These are phyloP conservation scores for Annulohypoxylon bovei DNA, from an alignment of 495 filamentous ascomycete species.

Conservation along the genomic window DNA sequence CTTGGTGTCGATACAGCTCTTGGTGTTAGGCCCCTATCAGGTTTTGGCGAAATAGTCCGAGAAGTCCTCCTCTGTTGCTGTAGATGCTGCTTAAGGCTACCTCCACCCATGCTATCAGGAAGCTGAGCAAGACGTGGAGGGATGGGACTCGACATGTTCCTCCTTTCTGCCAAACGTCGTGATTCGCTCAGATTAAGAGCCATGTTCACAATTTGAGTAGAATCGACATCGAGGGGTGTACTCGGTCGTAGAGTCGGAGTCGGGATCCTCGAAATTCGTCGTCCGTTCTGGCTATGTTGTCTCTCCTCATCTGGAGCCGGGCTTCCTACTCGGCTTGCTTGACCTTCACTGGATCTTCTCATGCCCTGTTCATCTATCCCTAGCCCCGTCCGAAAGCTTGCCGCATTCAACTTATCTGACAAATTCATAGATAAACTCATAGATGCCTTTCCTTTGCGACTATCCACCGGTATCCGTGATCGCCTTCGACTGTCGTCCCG, in stretches of 20 bases:
- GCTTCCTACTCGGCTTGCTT: conserved; percentile 15
- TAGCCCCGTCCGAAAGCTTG: conserved; percentile 16
- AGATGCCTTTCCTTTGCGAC: conserved; percentile 38
- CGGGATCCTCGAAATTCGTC: conserved; percentile 35
- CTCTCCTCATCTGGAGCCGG: conserved; percentile 26
- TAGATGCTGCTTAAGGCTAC: conserved; percentile 71
- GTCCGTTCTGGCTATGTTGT: conserved; percentile 29
- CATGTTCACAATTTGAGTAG: conserved; percentile 88
- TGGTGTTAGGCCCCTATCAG: conserved; percentile 51
- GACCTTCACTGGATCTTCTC: conserved; percentile 26
- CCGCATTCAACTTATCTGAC: conserved; percentile 16
- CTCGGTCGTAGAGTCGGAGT: conserved; percentile 38
- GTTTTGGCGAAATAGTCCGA: conserved; percentile 66
- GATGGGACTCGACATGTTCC: conserved; percentile 61
- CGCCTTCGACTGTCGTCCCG: conserved; percentile 40
- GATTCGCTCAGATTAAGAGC: conserved; percentile 90
- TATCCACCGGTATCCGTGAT: conserved; percentile 45
- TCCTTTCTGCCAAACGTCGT: conserved; percentile 68
- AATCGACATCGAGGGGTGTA: conserved; percentile 70
- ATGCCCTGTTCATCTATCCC: conserved; percentile 30
- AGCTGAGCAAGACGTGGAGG: conserved; percentile 58
- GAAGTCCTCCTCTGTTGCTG: conserved; percentile 70
- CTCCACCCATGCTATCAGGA: conserved; percentile 56
- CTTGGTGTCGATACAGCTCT: conserved; percentile 48
- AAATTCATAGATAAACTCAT: conserved; percentile 25